Evolutionary conservation across 495 filamentous ascomycete genomes (phyloP), one percentile per base, ranked within the genome.

Genomic region (Trichocladium antarcticum): DNA sequence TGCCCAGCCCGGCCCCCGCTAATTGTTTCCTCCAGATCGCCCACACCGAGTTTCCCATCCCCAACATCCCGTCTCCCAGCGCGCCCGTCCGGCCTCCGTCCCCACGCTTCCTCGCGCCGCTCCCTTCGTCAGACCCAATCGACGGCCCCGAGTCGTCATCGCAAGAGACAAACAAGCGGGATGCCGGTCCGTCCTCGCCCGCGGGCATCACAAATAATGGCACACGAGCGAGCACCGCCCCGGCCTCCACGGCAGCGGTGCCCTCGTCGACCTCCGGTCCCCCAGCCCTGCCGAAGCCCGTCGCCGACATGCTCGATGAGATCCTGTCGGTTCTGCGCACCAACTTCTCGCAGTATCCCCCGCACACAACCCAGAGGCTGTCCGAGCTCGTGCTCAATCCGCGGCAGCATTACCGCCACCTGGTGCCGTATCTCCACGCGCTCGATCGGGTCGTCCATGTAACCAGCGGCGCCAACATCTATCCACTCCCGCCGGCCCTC

Each of bases 391-490:
- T 96, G 34, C 73, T 92, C 11, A 62, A 64, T 15, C 92, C 92
- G 6, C 82, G 68, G 34, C 69, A 74, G 36, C 87, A 95, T 64
- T 96, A 98, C 67, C 74, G 74, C 27, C 82, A 79, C 27, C 74
- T 96, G 5, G 77, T 84, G 5, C 78, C 87, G 19, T 98, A 89
- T 62, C 80, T 98, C 48, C 83, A 87, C 50, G 93, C 92, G 6
- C 74, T 97, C 11, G 87, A 96, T 59, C 84, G 93, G 43, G 86
- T 95, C 14, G 80, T 96, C 31, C 87, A 84, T 34, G 93, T 97
- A 50, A 90, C 88, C n/a, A 89, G 83, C 44, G 76, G 79, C 21
- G 75, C 79, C 6, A 80, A 87, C 42, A 69, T 81, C 15, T 98
- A 95, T 63, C 92, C 93, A 0, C 77, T 97, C 5, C 84, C 83